These are phyloP conservation scores for Penicillium janthinellum DNA, from an alignment of 2,329 filamentous ascomycete species.

Conservation along the genomic window DNA sequence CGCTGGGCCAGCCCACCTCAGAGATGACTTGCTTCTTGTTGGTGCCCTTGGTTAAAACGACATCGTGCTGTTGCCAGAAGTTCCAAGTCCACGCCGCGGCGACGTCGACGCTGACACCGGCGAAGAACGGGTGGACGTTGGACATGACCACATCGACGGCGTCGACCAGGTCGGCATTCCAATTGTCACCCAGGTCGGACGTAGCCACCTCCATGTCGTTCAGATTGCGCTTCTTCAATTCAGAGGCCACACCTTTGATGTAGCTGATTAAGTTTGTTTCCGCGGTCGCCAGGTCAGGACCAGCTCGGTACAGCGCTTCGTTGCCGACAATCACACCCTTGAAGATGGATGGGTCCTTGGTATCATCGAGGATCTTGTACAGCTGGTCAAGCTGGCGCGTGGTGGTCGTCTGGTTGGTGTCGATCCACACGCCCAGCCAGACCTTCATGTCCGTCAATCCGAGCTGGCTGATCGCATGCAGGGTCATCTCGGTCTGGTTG, in stretches of 20 bases:
- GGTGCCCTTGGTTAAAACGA: slow-evolving; percentile 61
- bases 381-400: slow-evolving; percentile 78
- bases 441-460: slow-evolving; percentile 76
- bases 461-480: slow-evolving; percentile 77
- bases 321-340: slow-evolving; percentile 66
- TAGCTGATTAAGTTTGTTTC: slow-evolving; percentile 63
- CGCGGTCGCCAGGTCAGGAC: slow-evolving; percentile 61
- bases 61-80: slow-evolving; percentile 77
- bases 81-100: slow-evolving; percentile 78
- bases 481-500: slow-evolving; percentile 93
- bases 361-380: slow-evolving; percentile 73
- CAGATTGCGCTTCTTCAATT: slow-evolving; percentile 68
- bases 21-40: slow-evolving; percentile 76
- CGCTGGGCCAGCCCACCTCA: slow-evolving; percentile 88
- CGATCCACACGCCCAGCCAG: slow-evolving; percentile 94
- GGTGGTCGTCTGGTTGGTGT: slow-evolving; percentile 80
- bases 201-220: slow-evolving; percentile 74
- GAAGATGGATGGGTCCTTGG: slow-evolving; percentile 51
- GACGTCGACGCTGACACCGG: slow-evolving; percentile 67
- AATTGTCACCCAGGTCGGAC: slow-evolving; percentile 86
- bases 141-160: slow-evolving; percentile 89
- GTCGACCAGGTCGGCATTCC: slow-evolving; percentile 68
- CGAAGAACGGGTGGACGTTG: slow-evolving; percentile 96
- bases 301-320: slow-evolving; percentile 61
- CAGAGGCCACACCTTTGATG: slow-evolving; percentile 68